These are phyloP conservation scores for Euphrasia confusa DNA, from an alignment of 257 asterid genomes.

Conservation along the genomic window DNA sequence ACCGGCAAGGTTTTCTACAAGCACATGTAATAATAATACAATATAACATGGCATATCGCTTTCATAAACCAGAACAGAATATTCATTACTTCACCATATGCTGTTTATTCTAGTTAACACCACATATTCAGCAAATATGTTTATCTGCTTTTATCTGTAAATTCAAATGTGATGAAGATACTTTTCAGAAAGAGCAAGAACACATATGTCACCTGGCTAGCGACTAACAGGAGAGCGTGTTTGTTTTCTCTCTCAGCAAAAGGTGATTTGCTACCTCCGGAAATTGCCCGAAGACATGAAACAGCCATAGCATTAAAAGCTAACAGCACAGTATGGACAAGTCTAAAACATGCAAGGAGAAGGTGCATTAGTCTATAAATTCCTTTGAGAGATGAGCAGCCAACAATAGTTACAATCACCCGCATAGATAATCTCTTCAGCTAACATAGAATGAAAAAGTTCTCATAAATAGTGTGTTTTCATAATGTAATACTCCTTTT, in stretches of 20 bases:
- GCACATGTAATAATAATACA: neutral
- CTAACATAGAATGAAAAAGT: neutral
- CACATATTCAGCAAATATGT: neutral
- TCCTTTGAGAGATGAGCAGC: constrained; percentile 5
- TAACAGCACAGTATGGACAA: constrained; percentile 62
- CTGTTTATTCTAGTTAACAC: neutral
- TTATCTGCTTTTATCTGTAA: neutral
- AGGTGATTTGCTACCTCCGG: constrained; percentile 56
- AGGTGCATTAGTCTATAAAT: constrained; percentile 13
- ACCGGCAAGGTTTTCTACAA: constrained; percentile 91
- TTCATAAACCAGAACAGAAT: neutral
- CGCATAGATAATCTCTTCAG: neutral
- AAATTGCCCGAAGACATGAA: constrained; percentile 37
- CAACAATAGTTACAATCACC: constrained; percentile 9
- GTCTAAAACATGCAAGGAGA: constrained; percentile 40
- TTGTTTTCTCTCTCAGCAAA: constrained; percentile 69
- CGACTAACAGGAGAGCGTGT: constrained; percentile 70
- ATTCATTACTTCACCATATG: neutral
- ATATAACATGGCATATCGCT: neutral
- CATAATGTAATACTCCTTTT: too few species aligned
- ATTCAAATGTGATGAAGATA: neutral
- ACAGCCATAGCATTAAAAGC: constrained; percentile 60
- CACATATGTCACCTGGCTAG: constrained; percentile 69
- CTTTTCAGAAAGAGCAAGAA: neutral
- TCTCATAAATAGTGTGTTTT: neutral